Percentiles rank a stretch among this genome's conserved stretches.
Evolutionary conservation across 768 basidiomycete species (phyloP).

Genomic region (Termitomyces sp.): DNA sequence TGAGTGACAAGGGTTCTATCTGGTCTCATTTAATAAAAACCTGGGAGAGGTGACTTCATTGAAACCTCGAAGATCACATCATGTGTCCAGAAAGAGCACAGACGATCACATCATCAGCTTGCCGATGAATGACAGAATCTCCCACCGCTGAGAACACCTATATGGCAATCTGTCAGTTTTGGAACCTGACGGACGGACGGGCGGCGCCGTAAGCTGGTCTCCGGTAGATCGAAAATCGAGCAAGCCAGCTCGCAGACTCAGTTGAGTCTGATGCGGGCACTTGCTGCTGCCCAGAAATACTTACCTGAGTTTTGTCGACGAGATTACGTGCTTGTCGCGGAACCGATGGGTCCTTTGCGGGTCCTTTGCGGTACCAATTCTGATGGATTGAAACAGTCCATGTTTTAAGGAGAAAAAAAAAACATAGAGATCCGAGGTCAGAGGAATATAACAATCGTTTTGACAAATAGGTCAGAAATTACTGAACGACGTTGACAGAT

Average conservation of each 20-base stretch:
- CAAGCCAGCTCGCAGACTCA: conserved; percentile 9
- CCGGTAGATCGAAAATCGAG: not conserved
- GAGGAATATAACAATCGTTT: conserved; percentile 5
- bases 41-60: not conserved
- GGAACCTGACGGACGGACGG: conserved; percentile 6
- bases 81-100: not conserved
- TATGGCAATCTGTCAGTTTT: conserved; percentile 7
- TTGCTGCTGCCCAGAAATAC: not conserved
- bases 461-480: not conserved
- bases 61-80: not conserved
- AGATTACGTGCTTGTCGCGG: not conserved
- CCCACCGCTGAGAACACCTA: not conserved
- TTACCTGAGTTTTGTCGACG: not conserved
- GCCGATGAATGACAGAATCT: conserved; percentile 6
- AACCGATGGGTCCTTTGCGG: not conserved
- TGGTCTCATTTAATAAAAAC: not conserved
- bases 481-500: not conserved
- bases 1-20: not conserved
- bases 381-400: not conserved
- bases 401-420: not conserved
- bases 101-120: conserved; percentile 8
- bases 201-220: not conserved
- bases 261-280: not conserved
- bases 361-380: too few species aligned
- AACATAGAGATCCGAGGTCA: conserved; percentile 10